phyloP scores from a whole-genome alignment of 2,329 filamentous ascomycete species.

The Trichoderma cornu-damae region DNA sequence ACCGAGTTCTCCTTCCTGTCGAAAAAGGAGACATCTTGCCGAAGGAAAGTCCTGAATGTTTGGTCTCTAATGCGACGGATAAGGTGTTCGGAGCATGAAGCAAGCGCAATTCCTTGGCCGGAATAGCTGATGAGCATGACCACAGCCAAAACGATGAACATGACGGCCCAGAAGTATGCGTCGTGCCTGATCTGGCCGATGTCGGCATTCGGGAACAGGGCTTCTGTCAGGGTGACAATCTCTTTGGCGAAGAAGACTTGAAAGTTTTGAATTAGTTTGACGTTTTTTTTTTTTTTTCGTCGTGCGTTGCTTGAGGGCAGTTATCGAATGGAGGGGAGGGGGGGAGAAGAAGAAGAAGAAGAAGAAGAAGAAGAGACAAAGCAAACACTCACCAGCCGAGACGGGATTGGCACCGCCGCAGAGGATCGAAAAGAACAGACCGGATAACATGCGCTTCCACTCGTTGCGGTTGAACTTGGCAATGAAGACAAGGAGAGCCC shows the following conservation, averaged over 20 bases:
- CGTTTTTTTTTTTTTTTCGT: no score
- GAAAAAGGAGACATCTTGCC: conserved; percentile 90
- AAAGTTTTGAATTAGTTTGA: background rate
- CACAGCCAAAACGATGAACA: conserved; percentile 81
- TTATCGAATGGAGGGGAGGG: no score
- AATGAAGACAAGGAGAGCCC: conserved; percentile 73
- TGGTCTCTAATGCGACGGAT: conserved; percentile 76
- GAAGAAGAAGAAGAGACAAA: no score
- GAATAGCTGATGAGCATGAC: conserved; percentile 66
- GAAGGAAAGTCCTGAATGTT: conserved; percentile 81
- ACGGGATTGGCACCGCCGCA: conserved; percentile 76
- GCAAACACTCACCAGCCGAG: conserved; percentile 25
- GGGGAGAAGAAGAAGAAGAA: no score
- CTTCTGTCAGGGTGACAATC: conserved; percentile 62
- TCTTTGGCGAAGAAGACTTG: conserved; percentile 81
- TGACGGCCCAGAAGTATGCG: conserved; percentile 79
- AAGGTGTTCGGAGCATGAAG: conserved; percentile 78
- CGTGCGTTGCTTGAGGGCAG: no score
- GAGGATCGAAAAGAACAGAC: conserved; percentile 68
- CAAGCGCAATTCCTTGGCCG: conserved; percentile 68
- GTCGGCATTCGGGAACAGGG: conserved; percentile 46
- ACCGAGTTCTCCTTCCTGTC: conserved; percentile 84
- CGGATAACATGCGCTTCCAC: conserved; percentile 64
- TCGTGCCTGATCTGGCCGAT: conserved; percentile 58
- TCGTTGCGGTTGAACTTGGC: conserved; percentile 73